phyloP scores from a whole-genome alignment of 176 grass and related monocot genomes.

The Carex myosuroides region DNA sequence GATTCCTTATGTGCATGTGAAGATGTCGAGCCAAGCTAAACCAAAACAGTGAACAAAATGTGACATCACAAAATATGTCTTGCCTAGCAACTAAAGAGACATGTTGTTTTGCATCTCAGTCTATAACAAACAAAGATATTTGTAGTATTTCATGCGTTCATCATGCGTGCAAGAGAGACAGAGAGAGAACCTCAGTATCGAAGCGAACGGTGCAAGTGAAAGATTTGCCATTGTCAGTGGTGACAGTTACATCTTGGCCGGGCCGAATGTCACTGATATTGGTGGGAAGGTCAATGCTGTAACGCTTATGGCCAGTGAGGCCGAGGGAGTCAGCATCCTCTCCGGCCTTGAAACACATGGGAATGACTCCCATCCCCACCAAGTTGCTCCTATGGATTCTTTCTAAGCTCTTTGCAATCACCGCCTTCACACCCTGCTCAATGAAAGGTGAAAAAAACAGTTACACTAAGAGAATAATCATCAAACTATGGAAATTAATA shows the following conservation, averaged over 20 bases:
- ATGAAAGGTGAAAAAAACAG: neutral
- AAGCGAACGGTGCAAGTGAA: conserved; percentile 64
- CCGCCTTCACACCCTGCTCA: conserved; percentile 90
- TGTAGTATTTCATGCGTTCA: neutral
- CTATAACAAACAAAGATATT: neutral
- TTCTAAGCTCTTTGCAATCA: conserved; percentile 95
- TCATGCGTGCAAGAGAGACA: neutral
- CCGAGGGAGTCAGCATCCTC: conserved; percentile 86
- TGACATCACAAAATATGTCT: neutral
- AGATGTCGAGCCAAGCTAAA: neutral
- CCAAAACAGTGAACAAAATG: neutral
- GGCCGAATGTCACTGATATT: conserved; percentile 63
- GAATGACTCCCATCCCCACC: conserved; percentile 95
- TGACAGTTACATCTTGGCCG: conserved; percentile 78
- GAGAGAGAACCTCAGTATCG: conserved; percentile 76
- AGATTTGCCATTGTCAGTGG: conserved; percentile 58
- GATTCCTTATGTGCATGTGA: neutral
- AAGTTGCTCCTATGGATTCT: conserved; percentile 96
- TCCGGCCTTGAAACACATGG: conserved; percentile 74
- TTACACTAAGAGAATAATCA: neutral
- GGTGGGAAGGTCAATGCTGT: conserved; percentile 61
- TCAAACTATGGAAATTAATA: neutral
- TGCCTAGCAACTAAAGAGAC: neutral
- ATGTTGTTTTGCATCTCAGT: neutral
- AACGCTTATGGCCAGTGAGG: conserved; percentile 79